Percentiles rank a stretch among this genome's conserved stretches.
phyloP scores from a whole-genome alignment of 2,329 filamentous ascomycete species.

The Nannizzia gypsea region DNA sequence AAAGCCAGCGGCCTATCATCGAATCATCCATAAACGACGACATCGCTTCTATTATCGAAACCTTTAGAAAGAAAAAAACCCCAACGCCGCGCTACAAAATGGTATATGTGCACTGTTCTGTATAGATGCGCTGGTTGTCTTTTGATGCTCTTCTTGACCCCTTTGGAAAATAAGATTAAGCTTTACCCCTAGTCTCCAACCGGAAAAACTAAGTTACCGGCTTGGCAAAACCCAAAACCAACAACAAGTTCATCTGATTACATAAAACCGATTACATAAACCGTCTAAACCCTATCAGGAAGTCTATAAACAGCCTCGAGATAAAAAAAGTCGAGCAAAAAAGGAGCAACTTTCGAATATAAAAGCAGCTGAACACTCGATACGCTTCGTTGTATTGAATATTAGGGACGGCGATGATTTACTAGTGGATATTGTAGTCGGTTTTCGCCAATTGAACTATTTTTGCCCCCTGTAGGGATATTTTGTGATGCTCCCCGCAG shows the following conservation, averaged over 20 bases:
- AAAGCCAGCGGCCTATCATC: slow-evolving; percentile 10
- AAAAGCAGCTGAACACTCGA: background rate
- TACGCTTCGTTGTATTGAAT: background rate
- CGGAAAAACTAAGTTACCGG: background rate
- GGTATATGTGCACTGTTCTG: background rate
- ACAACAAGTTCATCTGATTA: background rate
- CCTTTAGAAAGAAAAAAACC: too few species aligned
- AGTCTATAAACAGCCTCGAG: background rate
- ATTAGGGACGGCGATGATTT: background rate
- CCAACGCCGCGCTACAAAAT: background rate
- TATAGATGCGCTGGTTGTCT: background rate
- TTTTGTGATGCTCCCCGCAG: background rate
- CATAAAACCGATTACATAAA: background rate
- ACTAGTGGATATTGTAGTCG: background rate
- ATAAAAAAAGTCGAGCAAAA: background rate
- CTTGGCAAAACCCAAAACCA: background rate
- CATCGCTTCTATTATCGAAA: background rate
- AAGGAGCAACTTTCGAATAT: too few species aligned
- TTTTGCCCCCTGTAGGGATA: background rate
- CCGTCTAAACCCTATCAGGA: background rate
- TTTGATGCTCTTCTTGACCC: background rate
- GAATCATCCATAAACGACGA: slow-evolving; percentile 8
- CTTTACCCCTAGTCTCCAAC: background rate
- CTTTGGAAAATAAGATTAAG: background rate
- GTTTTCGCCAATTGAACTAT: background rate